phyloP scores from a whole-genome alignment of 306 rosid genomes.

The Quercus alba region DNA sequence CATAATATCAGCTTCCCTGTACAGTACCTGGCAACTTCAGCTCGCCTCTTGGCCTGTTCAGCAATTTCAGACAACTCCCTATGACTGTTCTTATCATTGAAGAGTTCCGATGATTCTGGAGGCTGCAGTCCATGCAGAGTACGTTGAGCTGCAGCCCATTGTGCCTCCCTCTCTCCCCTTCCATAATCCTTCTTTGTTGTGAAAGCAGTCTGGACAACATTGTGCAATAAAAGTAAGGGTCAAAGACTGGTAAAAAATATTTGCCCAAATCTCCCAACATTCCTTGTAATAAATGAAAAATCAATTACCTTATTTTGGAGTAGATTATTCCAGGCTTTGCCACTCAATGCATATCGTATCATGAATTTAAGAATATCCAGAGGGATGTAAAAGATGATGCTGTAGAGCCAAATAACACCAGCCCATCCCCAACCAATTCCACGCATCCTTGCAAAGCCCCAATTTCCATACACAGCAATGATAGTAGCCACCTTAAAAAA shows the following conservation, averaged over 20 bases:
- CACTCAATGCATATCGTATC: slow-evolving; percentile 66
- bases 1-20: neutral
- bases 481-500: slow-evolving; percentile 55
- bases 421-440: slow-evolving; percentile 98
- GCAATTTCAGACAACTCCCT: slow-evolving; percentile 77
- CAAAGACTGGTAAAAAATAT: neutral
- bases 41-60: slow-evolving; percentile 77
- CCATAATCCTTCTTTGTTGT: slow-evolving; percentile 81
- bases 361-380: slow-evolving; percentile 65
- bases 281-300: neutral
- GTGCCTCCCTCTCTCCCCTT: slow-evolving; percentile 82
- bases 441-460: slow-evolving; percentile 65
- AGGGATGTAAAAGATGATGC: slow-evolving; percentile 67
- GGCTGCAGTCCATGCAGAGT: slow-evolving; percentile 82
- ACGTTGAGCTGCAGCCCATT: slow-evolving; percentile 90
- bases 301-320: slow-evolving; percentile 57
- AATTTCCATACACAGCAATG: slow-evolving; percentile 78
- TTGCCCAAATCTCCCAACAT: neutral
- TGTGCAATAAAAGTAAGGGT: neutral
- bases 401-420: slow-evolving; percentile 78
- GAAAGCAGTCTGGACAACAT: slow-evolving; percentile 58
- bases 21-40: slow-evolving; percentile 72
- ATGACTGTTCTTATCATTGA: slow-evolving; percentile 47
- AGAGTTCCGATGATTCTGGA: slow-evolving; percentile 39
- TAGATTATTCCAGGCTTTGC: slow-evolving; percentile 79